A percentile compares a stretch with the other conserved stretches of the same genome.
These are phyloP conservation scores for Metschnikowia orientalis DNA, from an alignment of 805 yeast species.

Conservation along the genomic window DNA sequence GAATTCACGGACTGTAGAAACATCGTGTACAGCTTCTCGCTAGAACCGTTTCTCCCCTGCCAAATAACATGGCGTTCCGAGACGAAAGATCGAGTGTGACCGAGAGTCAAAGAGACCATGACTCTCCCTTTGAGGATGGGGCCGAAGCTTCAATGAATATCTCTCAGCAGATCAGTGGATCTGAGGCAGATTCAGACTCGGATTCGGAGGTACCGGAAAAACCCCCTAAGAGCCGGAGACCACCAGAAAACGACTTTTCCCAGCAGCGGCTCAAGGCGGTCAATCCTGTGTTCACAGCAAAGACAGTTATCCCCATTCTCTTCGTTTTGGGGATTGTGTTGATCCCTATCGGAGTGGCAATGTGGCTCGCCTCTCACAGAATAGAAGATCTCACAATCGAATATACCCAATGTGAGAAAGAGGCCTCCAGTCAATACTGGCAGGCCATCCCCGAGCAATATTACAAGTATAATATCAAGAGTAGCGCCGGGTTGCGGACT, in stretches of 20 bases:
- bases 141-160: slow-evolving; percentile 5
- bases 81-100: too few species aligned
- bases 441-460: slow-evolving; percentile 35
- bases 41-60: too few species aligned
- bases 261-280: slow-evolving; percentile 53
- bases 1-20: too few species aligned
- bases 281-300: slow-evolving; percentile 43
- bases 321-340: slow-evolving; percentile 36
- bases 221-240: slow-evolving; percentile 54
- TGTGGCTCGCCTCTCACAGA: slow-evolving; percentile 41
- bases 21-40: too few species aligned
- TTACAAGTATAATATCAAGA: slow-evolving; percentile 34
- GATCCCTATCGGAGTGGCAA: slow-evolving; percentile 43
- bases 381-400: slow-evolving; percentile 39
- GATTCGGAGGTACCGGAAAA: slow-evolving; percentile 33
- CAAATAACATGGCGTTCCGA: too few species aligned
- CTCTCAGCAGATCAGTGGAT: slow-evolving; percentile 7
- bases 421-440: slow-evolving; percentile 33
- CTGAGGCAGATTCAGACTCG: slow-evolving; percentile 34
- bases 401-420: slow-evolving; percentile 37
- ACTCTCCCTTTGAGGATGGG: slow-evolving; percentile 15
- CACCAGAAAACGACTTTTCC: slow-evolving; percentile 56
- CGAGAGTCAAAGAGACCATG: slow-evolving; percentile 4
- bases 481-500: slow-evolving; percentile 13
- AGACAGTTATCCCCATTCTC: slow-evolving; percentile 39